A percentile compares a stretch with the other conserved stretches of the same genome.
phyloP scores from a whole-genome alignment of 495 filamentous ascomycete genomes.

The Talaromyces ruber region DNA sequence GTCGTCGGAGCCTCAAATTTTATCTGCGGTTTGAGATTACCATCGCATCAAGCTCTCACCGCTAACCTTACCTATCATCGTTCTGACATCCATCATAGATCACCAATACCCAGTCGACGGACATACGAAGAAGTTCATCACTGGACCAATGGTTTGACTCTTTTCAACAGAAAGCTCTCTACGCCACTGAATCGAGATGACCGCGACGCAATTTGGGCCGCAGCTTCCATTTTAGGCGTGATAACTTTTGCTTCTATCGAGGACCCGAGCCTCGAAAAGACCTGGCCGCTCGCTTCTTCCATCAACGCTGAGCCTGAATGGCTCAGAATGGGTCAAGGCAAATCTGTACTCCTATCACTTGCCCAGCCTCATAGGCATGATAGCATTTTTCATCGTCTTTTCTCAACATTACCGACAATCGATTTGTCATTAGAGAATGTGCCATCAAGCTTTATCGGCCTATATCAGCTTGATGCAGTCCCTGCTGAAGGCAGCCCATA shows the following conservation, averaged over 20 bases:
- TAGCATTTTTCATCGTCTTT: slow-evolving; percentile 24
- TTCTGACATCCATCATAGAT: background rate
- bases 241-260: slow-evolving; percentile 24
- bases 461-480: background rate
- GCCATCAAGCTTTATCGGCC: background rate
- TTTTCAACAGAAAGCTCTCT: slow-evolving; percentile 21
- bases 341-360: slow-evolving; percentile 22
- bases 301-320: slow-evolving; percentile 20
- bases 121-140: slow-evolving; percentile 21
- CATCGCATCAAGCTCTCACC: background rate
- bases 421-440: background rate
- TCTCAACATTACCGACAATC: slow-evolving; percentile 6
- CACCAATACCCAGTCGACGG: slow-evolving; percentile 5
- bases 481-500: slow-evolving; percentile 19
- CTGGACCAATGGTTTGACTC: slow-evolving; percentile 18
- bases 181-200: slow-evolving; percentile 22
- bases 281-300: slow-evolving; percentile 27
- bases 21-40: background rate
- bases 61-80: background rate
- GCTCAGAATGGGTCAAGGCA: slow-evolving; percentile 23
- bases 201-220: slow-evolving; percentile 30
- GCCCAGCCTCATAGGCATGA: slow-evolving; percentile 24
- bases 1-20: background rate
- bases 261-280: slow-evolving; percentile 11
- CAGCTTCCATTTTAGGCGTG: slow-evolving; percentile 26